Conservation (phyloP, 2,329 filamentous ascomycete species). For the Ascochyta pisi region DNA sequence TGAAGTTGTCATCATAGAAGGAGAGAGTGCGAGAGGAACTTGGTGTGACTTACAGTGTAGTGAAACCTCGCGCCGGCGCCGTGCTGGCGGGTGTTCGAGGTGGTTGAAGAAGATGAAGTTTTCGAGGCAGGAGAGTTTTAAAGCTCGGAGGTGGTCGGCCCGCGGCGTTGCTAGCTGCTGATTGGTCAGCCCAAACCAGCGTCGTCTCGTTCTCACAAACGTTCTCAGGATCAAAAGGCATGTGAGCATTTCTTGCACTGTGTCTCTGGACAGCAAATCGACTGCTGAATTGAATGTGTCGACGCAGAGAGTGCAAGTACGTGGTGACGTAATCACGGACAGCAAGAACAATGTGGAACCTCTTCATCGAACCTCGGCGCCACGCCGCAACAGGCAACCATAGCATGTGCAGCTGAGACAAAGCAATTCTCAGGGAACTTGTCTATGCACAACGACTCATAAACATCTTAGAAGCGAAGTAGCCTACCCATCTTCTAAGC, state of each 20-base stretch:
- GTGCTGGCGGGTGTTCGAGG: slow-evolving; percentile 14
- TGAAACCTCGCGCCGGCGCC: slow-evolving; percentile 7
- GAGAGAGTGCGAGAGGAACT: background rate
- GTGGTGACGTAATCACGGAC: slow-evolving; percentile 9
- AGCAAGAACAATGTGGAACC: slow-evolving; percentile 7
- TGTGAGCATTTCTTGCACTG: too few relatives aligned
- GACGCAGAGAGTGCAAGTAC: background rate
- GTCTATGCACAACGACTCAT: too few relatives aligned
- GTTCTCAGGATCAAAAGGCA: too few relatives aligned
- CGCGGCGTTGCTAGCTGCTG: slow-evolving; percentile 8
- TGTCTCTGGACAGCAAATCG: too few relatives aligned
- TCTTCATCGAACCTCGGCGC: background rate
- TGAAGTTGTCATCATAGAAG: slow-evolving; percentile 21
- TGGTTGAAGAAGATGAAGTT: slow-evolving; percentile 3
- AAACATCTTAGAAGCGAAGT: too few relatives aligned
- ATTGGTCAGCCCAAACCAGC: background rate
- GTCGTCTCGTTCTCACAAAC: background rate
- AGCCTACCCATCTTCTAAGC: too few relatives aligned
- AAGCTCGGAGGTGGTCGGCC: slow-evolving; percentile 10
- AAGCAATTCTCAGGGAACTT: too few relatives aligned
- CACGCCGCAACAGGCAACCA: slow-evolving; percentile 2
- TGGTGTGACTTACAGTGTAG: slow-evolving; percentile 9
- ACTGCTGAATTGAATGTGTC: background rate
- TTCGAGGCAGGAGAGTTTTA: slow-evolving; percentile 11
- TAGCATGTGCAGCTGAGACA: too few relatives aligned